Conservation (phyloP, 371 early-diverging fungal genomes). For the Choanephora cucurbitarum region DNA sequence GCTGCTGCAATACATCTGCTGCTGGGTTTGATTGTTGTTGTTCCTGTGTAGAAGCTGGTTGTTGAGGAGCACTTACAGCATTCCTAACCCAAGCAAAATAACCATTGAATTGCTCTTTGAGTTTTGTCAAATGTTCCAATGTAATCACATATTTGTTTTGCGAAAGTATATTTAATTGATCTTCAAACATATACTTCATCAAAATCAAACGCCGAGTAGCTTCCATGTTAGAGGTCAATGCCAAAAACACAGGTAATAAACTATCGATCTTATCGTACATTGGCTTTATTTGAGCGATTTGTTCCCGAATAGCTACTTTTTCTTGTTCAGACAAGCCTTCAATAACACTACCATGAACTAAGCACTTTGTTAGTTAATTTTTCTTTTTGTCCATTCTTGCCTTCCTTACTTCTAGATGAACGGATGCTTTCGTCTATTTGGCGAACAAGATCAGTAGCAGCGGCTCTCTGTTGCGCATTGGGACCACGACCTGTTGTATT, state of each 20-base stretch:
- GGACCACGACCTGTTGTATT: not conserved
- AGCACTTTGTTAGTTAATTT: not conserved
- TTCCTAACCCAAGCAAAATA: conserved; percentile 53
- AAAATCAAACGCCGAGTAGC: conserved; percentile 52
- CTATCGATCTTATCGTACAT: conserved; percentile 52
- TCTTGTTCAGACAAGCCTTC: conserved; percentile 52
- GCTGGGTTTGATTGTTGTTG: conserved; percentile 14
- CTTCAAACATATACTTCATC: conserved; percentile 66
- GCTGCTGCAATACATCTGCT: conserved; percentile 4
- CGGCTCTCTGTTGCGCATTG: conserved; percentile 20
- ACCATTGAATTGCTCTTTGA: conserved; percentile 52
- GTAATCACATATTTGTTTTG: conserved; percentile 52
- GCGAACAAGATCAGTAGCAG: conserved; percentile 48
- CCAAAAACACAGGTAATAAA: conserved; percentile 45
- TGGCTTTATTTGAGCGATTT: conserved; percentile 41
- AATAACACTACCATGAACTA: conserved; percentile 39
- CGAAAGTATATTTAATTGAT: conserved; percentile 47
- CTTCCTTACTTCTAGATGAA: conserved; percentile 38
- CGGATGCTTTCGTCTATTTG: conserved; percentile 50
- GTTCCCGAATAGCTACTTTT: conserved; percentile 51
- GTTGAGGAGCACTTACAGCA: conserved; percentile 35
- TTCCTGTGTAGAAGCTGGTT: conserved; percentile 17
- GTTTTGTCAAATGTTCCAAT: conserved; percentile 44
- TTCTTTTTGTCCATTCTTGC: too few species aligned
- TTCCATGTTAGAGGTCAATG: conserved; percentile 42